phyloP scores from a whole-genome alignment of 129 eudicot genomes.

The Artemisia annua region DNA sequence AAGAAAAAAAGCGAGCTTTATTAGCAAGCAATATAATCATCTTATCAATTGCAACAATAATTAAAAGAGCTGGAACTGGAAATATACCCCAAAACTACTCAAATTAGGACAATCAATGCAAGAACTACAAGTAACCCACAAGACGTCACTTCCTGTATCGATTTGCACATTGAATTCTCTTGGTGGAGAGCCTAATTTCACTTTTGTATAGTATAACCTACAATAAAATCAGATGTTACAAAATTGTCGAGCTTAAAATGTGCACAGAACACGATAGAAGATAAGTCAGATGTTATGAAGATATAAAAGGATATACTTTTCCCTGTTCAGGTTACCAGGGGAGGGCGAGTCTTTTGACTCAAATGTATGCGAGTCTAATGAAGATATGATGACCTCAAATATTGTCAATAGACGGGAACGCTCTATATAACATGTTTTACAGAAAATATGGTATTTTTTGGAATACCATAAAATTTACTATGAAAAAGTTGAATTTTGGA shows the following conservation, averaged over 20 bases:
- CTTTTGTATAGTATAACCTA: slow-evolving; percentile 85
- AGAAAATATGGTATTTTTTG: too few relatives aligned
- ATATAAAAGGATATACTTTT: too few relatives aligned
- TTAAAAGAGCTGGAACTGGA: neutral
- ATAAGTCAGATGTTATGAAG: too few relatives aligned
- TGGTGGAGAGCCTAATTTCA: slow-evolving; percentile 90
- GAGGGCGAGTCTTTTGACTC: too few relatives aligned
- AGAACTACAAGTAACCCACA: slow-evolving; percentile 88
- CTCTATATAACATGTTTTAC: too few relatives aligned
- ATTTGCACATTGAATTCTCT: slow-evolving; percentile 88
- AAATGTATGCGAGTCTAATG: too few relatives aligned
- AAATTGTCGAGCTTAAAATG: slow-evolving; percentile 12
- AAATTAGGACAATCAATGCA: slow-evolving; percentile 76
- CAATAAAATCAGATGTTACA: neutral
- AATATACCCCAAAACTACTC: slow-evolving; percentile 87
- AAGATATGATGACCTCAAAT: too few relatives aligned
- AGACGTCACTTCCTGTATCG: slow-evolving; percentile 91
- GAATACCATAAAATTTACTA: too few relatives aligned
- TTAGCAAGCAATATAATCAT: slow-evolving; percentile 8
- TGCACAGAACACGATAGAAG: neutral
- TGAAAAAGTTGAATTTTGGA: too few relatives aligned
- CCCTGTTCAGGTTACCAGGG: too few relatives aligned
- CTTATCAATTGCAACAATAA: neutral
- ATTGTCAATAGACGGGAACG: too few relatives aligned
- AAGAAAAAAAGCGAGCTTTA: neutral